Base-by-base conservation (phyloP, 2,329 filamentous ascomycete species). In the Aspergillus piperis region DNA sequence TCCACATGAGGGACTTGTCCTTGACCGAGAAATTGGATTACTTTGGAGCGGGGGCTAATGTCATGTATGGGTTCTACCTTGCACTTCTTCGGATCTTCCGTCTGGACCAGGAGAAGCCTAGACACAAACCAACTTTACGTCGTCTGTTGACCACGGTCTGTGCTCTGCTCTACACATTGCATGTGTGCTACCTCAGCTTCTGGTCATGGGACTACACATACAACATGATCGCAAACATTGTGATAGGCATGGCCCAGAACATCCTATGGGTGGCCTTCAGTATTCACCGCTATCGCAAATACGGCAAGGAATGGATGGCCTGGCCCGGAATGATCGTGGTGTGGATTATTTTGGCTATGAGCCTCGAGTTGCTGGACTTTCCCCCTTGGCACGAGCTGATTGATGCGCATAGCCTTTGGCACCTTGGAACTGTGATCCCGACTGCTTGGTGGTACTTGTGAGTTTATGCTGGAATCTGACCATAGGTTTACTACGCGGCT, bases 351-450 rank as follows among this genome's bases (percentile, higher is more conserved):
- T 80, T 94, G 73, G 92, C 91, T 38, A 99, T 99, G 95, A 94
- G 94, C 75, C 82, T 99, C 76, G 95, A 99, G 80, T 76, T 99
- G 68, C 86, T 98, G 64, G 95, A 99, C 76, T 99, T 99, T 71
- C 86, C 95, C 57, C 95, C 95, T 2, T 84, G 90, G 78, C 83
- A 85, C 75, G 90, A 91, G 7, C 87, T 89, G 75, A 78, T 99
- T 54, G 95, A 99, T 82, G 95, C 95, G 3, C 95, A 99, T 79
- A 93, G 91, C 71, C 77, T 99, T 64, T 99, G 95, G 95, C 95
- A 99, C 83, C 75, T 96, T 63, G 92, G 93, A 59, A 99, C 95
- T 0, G 94, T 99, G 54, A 84, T 85, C 32, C 95, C 95, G 8
- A 91, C 91, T 0, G 81, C 95, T 53, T 84, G 96, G 81, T 97